Percentiles rank a stretch among this genome's conserved stretches.
Evolutionary conservation across 805 yeast genomes (phyloP).

Genomic region (Metschnikowia proteae): DNA sequence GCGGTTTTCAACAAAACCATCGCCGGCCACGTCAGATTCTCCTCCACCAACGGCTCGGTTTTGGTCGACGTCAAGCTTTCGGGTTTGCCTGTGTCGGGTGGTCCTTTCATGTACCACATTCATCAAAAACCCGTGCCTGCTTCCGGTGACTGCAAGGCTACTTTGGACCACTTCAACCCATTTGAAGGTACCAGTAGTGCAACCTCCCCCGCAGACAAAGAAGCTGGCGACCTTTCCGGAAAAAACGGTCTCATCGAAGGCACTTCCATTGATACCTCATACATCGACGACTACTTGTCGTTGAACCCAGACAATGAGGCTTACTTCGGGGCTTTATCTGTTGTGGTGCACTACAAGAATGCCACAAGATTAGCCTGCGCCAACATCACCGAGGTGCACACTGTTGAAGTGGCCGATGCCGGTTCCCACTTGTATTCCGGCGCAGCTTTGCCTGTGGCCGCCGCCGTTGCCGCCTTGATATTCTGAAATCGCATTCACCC

Average conservation of each 20-base stretch:
- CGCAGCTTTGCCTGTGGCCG: slow-evolving; percentile 12
- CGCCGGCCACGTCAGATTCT: slow-evolving; percentile 29
- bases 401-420: slow-evolving; percentile 2
- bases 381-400: slow-evolving; percentile 25
- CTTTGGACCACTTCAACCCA: slow-evolving; percentile 37
- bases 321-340: slow-evolving; percentile 27
- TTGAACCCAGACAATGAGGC: slow-evolving; percentile 28
- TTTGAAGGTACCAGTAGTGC: slow-evolving; percentile 30
- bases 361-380: slow-evolving; percentile 38
- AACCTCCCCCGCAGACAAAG: slow-evolving; percentile 22
- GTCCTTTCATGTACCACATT: slow-evolving; percentile 40
- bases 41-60: slow-evolving; percentile 31
- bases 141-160: slow-evolving; percentile 31
- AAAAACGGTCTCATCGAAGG: slow-evolving; percentile 36
- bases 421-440: slow-evolving; percentile 6
- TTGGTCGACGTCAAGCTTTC: slow-evolving; percentile 29
- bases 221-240: slow-evolving; percentile 40
- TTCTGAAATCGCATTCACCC: neutral
- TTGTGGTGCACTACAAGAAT: slow-evolving; percentile 34
- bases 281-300: slow-evolving; percentile 31
- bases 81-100: slow-evolving; percentile 33
- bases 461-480: slow-evolving; percentile 13
- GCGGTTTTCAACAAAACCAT: slow-evolving; percentile 24
- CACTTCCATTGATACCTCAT: slow-evolving; percentile 21
- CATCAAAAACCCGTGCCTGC: slow-evolving; percentile 36